A percentile compares a stretch with the other conserved stretches of the same genome.
These are phyloP conservation scores for Cyamopsis tetragonoloba DNA, from an alignment of 306 rosid genomes.

Conservation along the genomic window DNA sequence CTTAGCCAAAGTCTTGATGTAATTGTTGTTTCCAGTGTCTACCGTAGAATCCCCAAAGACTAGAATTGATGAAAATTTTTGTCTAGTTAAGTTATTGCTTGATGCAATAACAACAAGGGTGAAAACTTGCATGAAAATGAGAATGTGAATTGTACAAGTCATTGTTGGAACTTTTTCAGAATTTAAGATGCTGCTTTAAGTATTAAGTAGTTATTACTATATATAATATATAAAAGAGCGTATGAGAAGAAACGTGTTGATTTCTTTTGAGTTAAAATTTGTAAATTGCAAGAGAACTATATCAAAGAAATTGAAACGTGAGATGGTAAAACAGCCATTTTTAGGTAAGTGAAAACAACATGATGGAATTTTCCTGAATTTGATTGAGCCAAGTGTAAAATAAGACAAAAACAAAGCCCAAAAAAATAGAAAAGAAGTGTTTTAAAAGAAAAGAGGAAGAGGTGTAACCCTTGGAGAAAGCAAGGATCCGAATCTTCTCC, in stretches of 20 bases:
- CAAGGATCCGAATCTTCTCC: too few species aligned
- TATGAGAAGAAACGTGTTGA: background rate
- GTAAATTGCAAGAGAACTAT: conserved; percentile 17
- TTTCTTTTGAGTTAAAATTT: background rate
- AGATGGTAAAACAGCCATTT: conserved; percentile 5
- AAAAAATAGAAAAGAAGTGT: too few species aligned
- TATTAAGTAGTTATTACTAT: too few species aligned
- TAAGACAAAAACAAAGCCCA: too few species aligned
- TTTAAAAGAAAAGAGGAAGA: too few species aligned
- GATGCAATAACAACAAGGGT: conserved; percentile 7
- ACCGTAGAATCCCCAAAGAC: conserved; percentile 57
- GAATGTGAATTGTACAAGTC: conserved; percentile 16
- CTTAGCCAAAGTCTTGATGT: conserved; percentile 32
- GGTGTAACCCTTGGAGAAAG: too few species aligned
- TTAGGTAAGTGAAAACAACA: conserved; percentile 21
- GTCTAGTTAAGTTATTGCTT: conserved; percentile 15
- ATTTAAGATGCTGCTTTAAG: too few species aligned
- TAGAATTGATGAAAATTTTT: conserved; percentile 42
- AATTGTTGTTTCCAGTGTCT: conserved; percentile 58
- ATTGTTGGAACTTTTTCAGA: background rate
- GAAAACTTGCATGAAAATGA: conserved; percentile 17
- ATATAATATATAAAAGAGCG: background rate
- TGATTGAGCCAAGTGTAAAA: background rate
- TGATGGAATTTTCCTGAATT: background rate
- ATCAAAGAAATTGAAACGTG: conserved; percentile 17